A percentile compares a stretch with the other conserved stretches of the same genome.
Evolutionary conservation across 1,139 yeast genomes (phyloP).

Genomic region (Suhomyces choctaworum): DNA sequence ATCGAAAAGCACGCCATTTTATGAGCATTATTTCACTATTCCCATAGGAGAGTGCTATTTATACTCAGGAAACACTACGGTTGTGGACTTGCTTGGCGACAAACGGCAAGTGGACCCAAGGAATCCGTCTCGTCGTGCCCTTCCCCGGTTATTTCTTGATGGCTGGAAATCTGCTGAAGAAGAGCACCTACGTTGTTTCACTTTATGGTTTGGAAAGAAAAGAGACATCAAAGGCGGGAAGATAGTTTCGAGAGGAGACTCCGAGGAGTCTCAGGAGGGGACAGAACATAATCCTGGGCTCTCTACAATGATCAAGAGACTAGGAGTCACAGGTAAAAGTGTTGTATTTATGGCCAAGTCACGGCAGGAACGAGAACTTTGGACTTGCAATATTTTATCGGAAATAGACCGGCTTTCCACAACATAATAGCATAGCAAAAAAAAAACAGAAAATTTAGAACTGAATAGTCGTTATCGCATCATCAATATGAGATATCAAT

Average conservation of each 20-base stretch:
- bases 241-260: slow-evolving; percentile 8
- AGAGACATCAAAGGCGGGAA: slow-evolving; percentile 36
- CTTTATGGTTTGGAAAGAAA: slow-evolving; percentile 78
- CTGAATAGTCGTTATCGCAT: slow-evolving; percentile 13
- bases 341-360: slow-evolving; percentile 80
- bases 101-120: slow-evolving; percentile 45
- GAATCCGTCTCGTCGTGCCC: slow-evolving; percentile 54
- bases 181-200: slow-evolving; percentile 70
- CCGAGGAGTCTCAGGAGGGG: slow-evolving; percentile 6
- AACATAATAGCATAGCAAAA: too few relatives aligned
- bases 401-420: slow-evolving; percentile 62
- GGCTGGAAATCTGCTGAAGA: slow-evolving; percentile 86
- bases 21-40: slow-evolving; percentile 53
- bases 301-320: slow-evolving; percentile 45
- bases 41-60: slow-evolving; percentile 70
- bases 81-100: slow-evolving; percentile 54
- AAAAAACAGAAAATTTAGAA: neutral
- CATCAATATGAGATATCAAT: slow-evolving; percentile 20
- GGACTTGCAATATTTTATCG: slow-evolving; percentile 67
- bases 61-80: slow-evolving; percentile 68
- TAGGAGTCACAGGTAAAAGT: slow-evolving; percentile 69
- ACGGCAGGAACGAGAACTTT: slow-evolving; percentile 76
- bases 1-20: slow-evolving; percentile 46
- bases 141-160: slow-evolving; percentile 75
- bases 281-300: slow-evolving; percentile 52